These are phyloP conservation scores for Sphaerulina populicola DNA, from an alignment of 2,329 filamentous ascomycete species.

Conservation along the genomic window DNA sequence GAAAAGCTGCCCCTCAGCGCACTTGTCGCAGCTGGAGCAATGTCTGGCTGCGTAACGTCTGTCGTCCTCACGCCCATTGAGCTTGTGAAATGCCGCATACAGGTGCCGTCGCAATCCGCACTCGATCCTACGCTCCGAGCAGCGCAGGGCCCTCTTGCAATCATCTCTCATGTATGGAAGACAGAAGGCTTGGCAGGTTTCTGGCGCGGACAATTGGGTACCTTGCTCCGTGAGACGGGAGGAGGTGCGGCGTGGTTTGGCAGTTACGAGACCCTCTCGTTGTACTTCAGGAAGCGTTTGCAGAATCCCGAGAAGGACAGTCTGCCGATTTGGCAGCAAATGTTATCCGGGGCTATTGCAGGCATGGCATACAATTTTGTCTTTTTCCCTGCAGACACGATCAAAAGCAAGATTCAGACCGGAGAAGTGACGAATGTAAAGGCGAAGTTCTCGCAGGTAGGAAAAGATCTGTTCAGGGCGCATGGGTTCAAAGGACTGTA, in stretches of 20 bases:
- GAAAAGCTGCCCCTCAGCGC: constrained; percentile 63
- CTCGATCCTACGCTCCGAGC: constrained; percentile 23
- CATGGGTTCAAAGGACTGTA: constrained; percentile 81
- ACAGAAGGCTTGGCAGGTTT: constrained; percentile 78
- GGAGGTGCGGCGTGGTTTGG: constrained; percentile 95
- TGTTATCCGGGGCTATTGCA: constrained; percentile 74
- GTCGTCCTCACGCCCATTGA: constrained; percentile 90
- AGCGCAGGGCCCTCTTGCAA: constrained; percentile 48
- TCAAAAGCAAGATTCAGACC: constrained; percentile 97
- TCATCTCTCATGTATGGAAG: constrained; percentile 71
- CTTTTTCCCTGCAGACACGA: constrained; percentile 94
- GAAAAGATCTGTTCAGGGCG: constrained; percentile 65
- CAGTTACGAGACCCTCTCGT: constrained; percentile 68
- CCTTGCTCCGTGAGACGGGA: constrained; percentile 85
- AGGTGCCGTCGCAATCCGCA: constrained; percentile 53
- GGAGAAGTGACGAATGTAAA: constrained; percentile 47
- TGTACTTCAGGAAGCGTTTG: constrained; percentile 51
- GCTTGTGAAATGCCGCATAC: constrained; percentile 96
- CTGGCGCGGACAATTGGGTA: constrained; percentile 92
- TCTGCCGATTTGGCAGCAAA: constrained; percentile 77
- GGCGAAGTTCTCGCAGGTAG: constrained; percentile 64
- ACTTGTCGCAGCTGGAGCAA: constrained; percentile 71
- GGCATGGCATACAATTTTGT: constrained; percentile 94
- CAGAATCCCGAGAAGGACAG: constrained; percentile 36
- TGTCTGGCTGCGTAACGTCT: constrained; percentile 81